phyloP scores from a whole-genome alignment of 2,329 filamentous ascomycete genomes.

The Zymoseptoria ardabiliae region DNA sequence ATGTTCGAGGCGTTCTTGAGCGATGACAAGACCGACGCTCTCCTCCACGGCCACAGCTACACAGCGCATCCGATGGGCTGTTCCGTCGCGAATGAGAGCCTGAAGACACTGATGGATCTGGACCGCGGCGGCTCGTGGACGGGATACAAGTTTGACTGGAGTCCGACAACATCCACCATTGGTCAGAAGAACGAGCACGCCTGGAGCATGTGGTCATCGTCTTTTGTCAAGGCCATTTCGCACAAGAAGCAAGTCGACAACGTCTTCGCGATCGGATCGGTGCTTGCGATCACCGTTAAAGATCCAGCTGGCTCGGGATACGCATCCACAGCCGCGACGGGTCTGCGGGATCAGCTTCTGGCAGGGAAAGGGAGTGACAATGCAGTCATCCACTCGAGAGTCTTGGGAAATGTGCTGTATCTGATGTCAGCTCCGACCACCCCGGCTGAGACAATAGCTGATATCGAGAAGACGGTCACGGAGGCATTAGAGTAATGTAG shows the following conservation, averaged over 20 bases:
- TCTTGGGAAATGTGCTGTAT: constrained; percentile 55
- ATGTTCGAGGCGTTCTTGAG: constrained; percentile 67
- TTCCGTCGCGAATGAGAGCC: constrained; percentile 62
- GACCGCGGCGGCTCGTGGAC: constrained; percentile 52
- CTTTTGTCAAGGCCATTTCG: constrained; percentile 55
- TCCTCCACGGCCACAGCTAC: constrained; percentile 81
- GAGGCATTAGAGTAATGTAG: constrained; percentile 20
- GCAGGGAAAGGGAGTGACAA: constrained; percentile 27
- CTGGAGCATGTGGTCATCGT: constrained; percentile 66
- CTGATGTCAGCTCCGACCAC: constrained; percentile 53
- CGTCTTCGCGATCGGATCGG: constrained; percentile 66
- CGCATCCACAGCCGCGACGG: constrained; percentile 48
- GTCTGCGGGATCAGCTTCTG: constrained; percentile 45
- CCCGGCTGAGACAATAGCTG: constrained; percentile 34
- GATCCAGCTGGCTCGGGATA: constrained; percentile 47
- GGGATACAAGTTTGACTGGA: constrained; percentile 47
- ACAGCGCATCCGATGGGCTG: constrained; percentile 79
- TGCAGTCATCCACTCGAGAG: constrained; percentile 50
- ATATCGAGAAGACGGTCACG: constrained; percentile 36
- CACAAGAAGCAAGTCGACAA: constrained; percentile 50
- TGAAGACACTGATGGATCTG: constrained; percentile 54
- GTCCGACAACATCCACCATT: constrained; percentile 1
- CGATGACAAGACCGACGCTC: constrained; percentile 66
- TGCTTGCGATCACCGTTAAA: constrained; percentile 58
- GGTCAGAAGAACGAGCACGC: constrained; percentile 16